A percentile compares a stretch with the other conserved stretches of the same genome.
Conservation (phyloP, 768 basidiomycete species). For the Termitomyces sp. region DNA sequence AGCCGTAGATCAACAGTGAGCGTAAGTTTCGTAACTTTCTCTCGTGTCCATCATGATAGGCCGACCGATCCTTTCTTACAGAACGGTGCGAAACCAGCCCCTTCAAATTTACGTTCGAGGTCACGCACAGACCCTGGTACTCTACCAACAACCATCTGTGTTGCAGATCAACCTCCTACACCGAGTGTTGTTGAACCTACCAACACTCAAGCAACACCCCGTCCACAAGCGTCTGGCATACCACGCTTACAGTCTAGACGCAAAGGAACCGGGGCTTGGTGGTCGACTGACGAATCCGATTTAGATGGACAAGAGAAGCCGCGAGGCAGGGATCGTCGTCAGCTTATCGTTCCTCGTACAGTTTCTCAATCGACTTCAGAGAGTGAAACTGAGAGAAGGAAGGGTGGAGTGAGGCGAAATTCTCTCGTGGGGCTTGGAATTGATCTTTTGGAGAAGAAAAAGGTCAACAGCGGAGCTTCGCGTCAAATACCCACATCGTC, state of each 20-base stretch:
- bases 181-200: background rate
- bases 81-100: conserved; percentile 1
- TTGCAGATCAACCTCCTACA: background rate
- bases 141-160: background rate
- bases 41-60: background rate
- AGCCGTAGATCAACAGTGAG: conserved; percentile 17
- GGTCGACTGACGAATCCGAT: conserved; percentile 39
- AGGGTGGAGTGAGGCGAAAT: background rate
- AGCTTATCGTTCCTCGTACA: conserved; percentile 42
- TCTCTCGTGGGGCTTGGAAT: conserved; percentile 11
- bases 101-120: conserved; percentile 20
- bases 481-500: background rate
- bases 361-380: conserved; percentile 40
- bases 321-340: conserved; percentile 34
- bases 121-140: conserved; percentile 35
- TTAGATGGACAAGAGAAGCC: conserved; percentile 33
- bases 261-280: conserved; percentile 17
- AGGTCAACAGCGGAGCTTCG: background rate
- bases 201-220: background rate
- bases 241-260: conserved; percentile 29
- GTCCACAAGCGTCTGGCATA: conserved; percentile 24
- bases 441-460: conserved; percentile 3
- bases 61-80: background rate
- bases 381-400: conserved; percentile 26
- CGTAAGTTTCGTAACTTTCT: conserved; percentile 8